These are phyloP conservation scores for Fusarium hainanense DNA, from an alignment of 2,329 filamentous ascomycete genomes.

Conservation along the genomic window DNA sequence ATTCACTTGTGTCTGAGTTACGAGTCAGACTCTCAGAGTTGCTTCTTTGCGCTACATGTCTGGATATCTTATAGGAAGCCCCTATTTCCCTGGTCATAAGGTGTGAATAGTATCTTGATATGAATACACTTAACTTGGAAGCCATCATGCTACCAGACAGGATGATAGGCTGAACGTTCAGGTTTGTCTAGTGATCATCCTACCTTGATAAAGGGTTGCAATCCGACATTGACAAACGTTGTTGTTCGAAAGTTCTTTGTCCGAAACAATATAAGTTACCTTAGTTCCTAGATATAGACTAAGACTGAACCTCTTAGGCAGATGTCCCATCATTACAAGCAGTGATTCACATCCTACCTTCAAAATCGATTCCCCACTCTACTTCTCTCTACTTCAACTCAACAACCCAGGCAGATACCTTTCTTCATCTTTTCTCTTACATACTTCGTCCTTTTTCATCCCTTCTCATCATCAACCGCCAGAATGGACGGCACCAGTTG, in stretches of 20 bases:
- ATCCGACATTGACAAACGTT: background rate
- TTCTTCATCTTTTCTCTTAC: background rate
- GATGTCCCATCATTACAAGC: background rate
- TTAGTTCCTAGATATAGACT: background rate
- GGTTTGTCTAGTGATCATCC: background rate
- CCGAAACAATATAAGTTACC: background rate
- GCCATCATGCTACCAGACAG: too few relatives aligned
- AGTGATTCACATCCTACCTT: background rate
- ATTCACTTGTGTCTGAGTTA: background rate
- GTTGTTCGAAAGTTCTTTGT: background rate
- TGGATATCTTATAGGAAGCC: background rate
- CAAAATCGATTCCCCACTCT: background rate
- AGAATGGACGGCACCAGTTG: conserved; percentile 5
- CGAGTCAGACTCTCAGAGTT: background rate
- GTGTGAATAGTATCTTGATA: background rate
- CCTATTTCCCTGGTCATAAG: background rate
- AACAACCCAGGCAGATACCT: background rate
- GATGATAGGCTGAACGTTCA: too few relatives aligned
- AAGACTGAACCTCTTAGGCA: background rate
- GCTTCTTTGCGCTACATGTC: background rate
- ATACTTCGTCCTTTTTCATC: background rate
- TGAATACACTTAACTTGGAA: background rate
- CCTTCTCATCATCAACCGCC: background rate
- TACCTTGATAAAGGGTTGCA: background rate
- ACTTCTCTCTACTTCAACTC: background rate